Evolutionary conservation across 202 grass and related monocot genomes (phyloP).

Genomic region (Schoenoplectus tabernaemontani): DNA sequence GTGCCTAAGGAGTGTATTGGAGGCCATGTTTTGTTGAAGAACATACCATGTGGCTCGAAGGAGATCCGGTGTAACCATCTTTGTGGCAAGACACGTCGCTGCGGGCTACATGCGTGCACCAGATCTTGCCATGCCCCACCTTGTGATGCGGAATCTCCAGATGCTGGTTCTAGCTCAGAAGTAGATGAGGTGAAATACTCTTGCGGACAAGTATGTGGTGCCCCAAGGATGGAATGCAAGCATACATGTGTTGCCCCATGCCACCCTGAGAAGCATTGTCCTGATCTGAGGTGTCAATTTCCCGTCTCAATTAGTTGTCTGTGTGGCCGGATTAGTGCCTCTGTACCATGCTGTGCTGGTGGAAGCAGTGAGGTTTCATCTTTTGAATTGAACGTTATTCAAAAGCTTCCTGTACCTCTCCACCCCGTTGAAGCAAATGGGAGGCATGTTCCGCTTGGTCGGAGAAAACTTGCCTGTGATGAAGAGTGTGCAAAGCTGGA

Average conservation of each 20-base stretch:
- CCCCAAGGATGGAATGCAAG: constrained; percentile 81
- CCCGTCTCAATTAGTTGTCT: constrained; percentile 63
- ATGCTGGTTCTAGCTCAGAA: constrained; percentile 55
- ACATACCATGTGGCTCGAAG: constrained; percentile 91
- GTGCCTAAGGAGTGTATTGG: constrained; percentile 81
- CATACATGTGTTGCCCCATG: constrained; percentile 74
- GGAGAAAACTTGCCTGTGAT: constrained; percentile 88
- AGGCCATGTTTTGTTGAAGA: constrained; percentile 84
- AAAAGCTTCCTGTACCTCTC: constrained; percentile 71
- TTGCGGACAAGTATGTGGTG: constrained; percentile 86
- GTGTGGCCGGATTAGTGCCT: constrained; percentile 60
- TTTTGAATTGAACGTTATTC: constrained; percentile 62
- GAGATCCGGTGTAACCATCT: constrained; percentile 94
- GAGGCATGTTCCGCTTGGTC: constrained; percentile 72
- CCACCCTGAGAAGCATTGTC: constrained; percentile 73
- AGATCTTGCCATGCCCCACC: constrained; percentile 72
- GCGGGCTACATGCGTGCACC: constrained; percentile 78
- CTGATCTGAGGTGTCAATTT: constrained; percentile 71
- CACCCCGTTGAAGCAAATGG: constrained; percentile 64
- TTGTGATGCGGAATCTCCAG: constrained; percentile 46
- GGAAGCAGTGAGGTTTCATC: constrained; percentile 43
- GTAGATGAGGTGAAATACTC: constrained; percentile 39
- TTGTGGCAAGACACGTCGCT: constrained; percentile 91
- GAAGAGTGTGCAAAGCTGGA: constrained; percentile 86
- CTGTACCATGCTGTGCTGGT: constrained; percentile 68